Evolutionary conservation across 2,329 filamentous ascomycete genomes (phyloP), one percentile per base, ranked within the genome.

Genomic region (Colletotrichum melonis): DNA sequence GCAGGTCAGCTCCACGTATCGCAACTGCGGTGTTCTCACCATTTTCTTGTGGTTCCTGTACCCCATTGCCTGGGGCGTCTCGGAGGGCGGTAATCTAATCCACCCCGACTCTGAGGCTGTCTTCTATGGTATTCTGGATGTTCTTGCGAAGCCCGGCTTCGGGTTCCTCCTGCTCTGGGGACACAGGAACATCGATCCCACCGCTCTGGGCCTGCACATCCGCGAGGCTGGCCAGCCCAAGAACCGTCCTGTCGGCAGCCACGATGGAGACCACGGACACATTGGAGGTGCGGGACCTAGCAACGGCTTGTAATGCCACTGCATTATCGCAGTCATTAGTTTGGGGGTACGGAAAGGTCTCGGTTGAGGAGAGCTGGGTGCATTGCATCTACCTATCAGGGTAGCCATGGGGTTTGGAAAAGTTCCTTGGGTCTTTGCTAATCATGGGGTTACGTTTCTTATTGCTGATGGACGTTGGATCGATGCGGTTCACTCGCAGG

Each of bases 41-140:
- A 81, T 89, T 26, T 82, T 90, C 77, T 81, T 93, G 38, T 92
- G 91, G 91, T 88, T 90, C 75, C 77, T 92, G 30, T 93, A 93
- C 80, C 91, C 91, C 0, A 87, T 92, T 73, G 86, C 88, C 26
- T 93, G 91, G 90, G 91, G 90, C 68, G 77, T 92, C 2, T 85
- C 82, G 56, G 91, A 93, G 80, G 91, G 90, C 38, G 91, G 90
- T 12, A 93, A 93, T 76, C 81, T 92, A 74, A 92, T 93, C 63
- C 81, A 91, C 2, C 88, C 90, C 0, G 92, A 94, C 78, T 89
- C 88, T 0, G 92, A 94, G 78, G 90, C 90, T 12, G 82, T 92
- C 72, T 93, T 93, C 79, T 94, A 94, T 78, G 91, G 91, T 55
- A 82, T 93, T 3, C 85, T 94, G 0, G 92, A 94, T 73, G 80